Conservation (phyloP, 208 protist genomes). For the Leishmania lainsoni region DNA sequence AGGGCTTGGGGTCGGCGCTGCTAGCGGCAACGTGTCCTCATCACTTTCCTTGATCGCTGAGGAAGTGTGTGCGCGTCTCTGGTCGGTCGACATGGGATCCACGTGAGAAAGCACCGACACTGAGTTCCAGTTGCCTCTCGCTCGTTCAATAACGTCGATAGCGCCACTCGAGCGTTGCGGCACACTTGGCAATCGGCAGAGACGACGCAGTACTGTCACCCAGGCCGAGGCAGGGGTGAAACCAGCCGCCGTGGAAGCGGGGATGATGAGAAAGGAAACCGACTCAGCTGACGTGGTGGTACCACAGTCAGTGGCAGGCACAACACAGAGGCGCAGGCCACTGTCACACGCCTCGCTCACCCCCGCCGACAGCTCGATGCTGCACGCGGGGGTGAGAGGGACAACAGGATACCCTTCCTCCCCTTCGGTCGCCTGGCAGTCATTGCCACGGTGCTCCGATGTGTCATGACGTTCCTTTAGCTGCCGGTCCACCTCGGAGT, state of each 20-base stretch:
- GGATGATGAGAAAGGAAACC: conserved; percentile 1
- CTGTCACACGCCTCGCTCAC: neutral
- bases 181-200: neutral
- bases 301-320: neutral
- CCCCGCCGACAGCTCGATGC: neutral
- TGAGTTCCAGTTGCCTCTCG: neutral
- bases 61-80: neutral
- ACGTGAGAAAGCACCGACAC: neutral
- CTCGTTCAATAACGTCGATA: neutral
- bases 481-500: neutral
- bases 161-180: neutral
- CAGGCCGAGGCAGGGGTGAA: neutral
- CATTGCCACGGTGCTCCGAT: neutral
- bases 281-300: neutral
- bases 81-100: neutral
- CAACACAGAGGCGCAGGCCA: neutral
- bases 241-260: neutral
- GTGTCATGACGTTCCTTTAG: neutral
- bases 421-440: neutral
- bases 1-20: neutral
- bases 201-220: conserved; percentile 11
- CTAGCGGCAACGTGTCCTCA: neutral
- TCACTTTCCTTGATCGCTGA: neutral
- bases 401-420: neutral
- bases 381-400: conserved; percentile 16